Conservation (phyloP, 192 early-diverging fungal genomes). For the Glomus cerebriforme region DNA sequence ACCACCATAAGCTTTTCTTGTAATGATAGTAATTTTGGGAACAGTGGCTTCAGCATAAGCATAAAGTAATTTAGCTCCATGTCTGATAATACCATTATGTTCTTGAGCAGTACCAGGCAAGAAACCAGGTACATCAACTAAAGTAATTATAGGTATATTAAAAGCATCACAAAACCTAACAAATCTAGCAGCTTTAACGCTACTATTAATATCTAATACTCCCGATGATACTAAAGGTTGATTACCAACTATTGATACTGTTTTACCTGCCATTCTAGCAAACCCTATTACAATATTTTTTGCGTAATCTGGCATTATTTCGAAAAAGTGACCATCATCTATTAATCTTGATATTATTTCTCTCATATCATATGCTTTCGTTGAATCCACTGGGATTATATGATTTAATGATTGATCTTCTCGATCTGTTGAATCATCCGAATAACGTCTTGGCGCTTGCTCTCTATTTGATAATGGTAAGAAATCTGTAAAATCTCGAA, state of each 20-base stretch:
- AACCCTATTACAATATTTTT: conserved; percentile 93
- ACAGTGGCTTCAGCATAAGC: conserved; percentile 97
- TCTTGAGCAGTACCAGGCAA: conserved; percentile 93
- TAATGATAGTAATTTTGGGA: conserved; percentile 94
- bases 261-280: conserved; percentile 79
- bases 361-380: conserved; percentile 94
- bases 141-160: conserved; percentile 89
- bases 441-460: conserved; percentile 60
- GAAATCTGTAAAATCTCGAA: conserved; percentile 87
- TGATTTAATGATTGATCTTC: conserved; percentile 80
- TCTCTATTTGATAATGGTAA: conserved; percentile 84
- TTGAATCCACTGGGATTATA: conserved; percentile 88
- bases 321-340: conserved; percentile 86
- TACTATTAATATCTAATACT: conserved; percentile 92
- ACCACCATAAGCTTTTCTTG: conserved; percentile 95
- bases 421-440: conserved; percentile 66
- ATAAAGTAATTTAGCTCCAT: conserved; percentile 95
- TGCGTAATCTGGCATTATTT: conserved; percentile 90
- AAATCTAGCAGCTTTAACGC: conserved; percentile 93
- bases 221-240: conserved; percentile 95
- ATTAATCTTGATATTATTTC: conserved; percentile 79
- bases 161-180: conserved; percentile 97
- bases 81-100: conserved; percentile 93
- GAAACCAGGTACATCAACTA: conserved; percentile 98
- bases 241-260: conserved; percentile 90